Evolutionary conservation across 208 protist genomes (phyloP).

Genomic region (Porcisia hertigi): DNA sequence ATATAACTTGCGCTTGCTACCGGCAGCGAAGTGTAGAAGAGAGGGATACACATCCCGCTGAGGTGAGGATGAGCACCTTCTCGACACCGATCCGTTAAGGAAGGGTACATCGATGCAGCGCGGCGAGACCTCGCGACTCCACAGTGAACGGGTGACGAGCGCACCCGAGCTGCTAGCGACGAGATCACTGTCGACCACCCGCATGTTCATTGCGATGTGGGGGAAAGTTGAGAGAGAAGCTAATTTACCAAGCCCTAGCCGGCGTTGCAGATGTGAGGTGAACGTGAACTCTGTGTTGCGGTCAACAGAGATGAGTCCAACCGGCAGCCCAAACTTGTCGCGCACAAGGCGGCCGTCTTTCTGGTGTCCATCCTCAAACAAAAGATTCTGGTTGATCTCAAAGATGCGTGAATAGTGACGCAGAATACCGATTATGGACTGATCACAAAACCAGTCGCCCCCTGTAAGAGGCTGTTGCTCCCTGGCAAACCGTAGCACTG

Average conservation of each 20-base stretch:
- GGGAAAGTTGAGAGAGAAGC: not conserved
- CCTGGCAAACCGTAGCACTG: not conserved
- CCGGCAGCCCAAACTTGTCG: conserved; percentile 14
- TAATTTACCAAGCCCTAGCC: not conserved
- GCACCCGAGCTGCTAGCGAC: not conserved
- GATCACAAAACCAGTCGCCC: conserved; percentile 29
- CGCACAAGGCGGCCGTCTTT: not conserved
- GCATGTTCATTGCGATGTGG: not conserved
- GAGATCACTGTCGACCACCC: not conserved
- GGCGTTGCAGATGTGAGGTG: conserved; percentile 5
- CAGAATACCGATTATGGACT: conserved; percentile 25
- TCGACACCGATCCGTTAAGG: not conserved
- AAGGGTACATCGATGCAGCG: not conserved
- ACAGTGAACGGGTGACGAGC: not conserved
- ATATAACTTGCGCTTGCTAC: not conserved
- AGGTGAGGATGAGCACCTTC: not conserved
- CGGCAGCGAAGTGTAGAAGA: conserved; percentile 9
- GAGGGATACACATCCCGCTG: not conserved
- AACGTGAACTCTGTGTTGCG: conserved; percentile 21
- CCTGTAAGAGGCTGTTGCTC: not conserved
- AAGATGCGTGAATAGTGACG: conserved; percentile 22
- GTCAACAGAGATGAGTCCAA: conserved; percentile 23
- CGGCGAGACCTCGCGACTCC: not conserved
- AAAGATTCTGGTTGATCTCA: conserved; percentile 22
- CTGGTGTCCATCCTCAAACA: conserved; percentile 5